Evolutionary conservation across 2,329 filamentous ascomycete species (phyloP).

Genomic region (Fusarium sp.): DNA sequence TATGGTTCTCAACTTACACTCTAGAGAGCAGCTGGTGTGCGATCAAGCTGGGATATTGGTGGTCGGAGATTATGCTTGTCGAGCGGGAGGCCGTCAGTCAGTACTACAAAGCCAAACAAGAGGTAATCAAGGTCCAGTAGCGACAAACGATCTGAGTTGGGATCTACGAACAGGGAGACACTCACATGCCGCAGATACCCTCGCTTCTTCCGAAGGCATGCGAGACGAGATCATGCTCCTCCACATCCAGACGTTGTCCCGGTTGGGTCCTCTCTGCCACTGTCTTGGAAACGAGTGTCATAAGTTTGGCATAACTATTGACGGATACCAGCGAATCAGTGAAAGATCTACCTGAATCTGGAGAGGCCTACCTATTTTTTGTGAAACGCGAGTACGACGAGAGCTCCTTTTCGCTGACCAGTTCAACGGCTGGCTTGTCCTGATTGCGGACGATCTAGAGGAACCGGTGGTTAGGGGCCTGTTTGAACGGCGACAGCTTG

Average conservation of each 20-base stretch:
- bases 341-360: not conserved
- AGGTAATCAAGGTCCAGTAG: not conserved
- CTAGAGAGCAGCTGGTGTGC: slow-evolving; percentile 82
- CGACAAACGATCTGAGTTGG: not conserved
- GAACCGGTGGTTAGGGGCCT: not conserved
- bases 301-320: slow-evolving; percentile 69
- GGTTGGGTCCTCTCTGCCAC: slow-evolving; percentile 86
- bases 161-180: not conserved
- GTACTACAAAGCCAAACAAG: not conserved
- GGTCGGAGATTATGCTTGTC: slow-evolving; percentile 75
- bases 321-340: not conserved
- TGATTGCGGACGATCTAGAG: not conserved
- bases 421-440: not conserved
- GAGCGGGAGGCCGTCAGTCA: not conserved
- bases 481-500: not conserved
- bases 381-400: not conserved
- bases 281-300: slow-evolving; percentile 89
- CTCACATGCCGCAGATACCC: slow-evolving; percentile 75
- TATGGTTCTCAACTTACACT: not conserved
- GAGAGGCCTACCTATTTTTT: not conserved
- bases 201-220: slow-evolving; percentile 58
- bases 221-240: slow-evolving; percentile 70
- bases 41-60: slow-evolving; percentile 80
- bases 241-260: slow-evolving; percentile 87
- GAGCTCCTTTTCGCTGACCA: not conserved